Percentiles rank a stretch among this genome's conserved stretches.
Conservation (phyloP, 2,329 filamentous ascomycete species). For the Cordyceps cicadae region DNA sequence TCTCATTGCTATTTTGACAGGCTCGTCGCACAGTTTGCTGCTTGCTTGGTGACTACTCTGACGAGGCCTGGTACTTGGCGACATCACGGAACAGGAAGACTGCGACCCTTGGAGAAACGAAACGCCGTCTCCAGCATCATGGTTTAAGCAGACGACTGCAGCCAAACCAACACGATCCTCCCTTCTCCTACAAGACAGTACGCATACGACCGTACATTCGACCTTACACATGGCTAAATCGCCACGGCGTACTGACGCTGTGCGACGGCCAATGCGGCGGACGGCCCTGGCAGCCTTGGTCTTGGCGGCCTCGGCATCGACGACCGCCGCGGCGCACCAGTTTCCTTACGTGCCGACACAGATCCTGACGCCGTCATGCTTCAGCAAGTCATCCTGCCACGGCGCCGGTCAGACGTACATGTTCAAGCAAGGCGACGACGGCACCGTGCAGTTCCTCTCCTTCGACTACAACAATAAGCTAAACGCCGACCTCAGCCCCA, state of each 20-base stretch:
- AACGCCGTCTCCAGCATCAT: not conserved
- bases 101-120: not conserved
- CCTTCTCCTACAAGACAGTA: not conserved
- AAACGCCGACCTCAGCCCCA: conserved; percentile 36
- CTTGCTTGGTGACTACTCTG: not conserved
- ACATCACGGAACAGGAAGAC: not conserved
- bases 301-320: not conserved
- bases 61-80: not conserved
- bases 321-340: conserved; percentile 29
- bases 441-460: conserved; percentile 46
- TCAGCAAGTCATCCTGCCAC: conserved; percentile 32
- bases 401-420: conserved; percentile 55
- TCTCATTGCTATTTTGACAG: not conserved
- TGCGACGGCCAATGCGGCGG: not conserved
- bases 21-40: not conserved
- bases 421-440: conserved; percentile 47
- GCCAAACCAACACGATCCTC: not conserved
- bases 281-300: not conserved
- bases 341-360: conserved; percentile 74
- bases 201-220: not conserved
- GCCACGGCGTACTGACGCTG: not conserved
- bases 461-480: conserved; percentile 57
- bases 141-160: not conserved
- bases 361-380: conserved; percentile 49
- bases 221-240: not conserved